phyloP scores from a whole-genome alignment of 768 basidiomycete genomes.

The Lentinula lateritia region DNA sequence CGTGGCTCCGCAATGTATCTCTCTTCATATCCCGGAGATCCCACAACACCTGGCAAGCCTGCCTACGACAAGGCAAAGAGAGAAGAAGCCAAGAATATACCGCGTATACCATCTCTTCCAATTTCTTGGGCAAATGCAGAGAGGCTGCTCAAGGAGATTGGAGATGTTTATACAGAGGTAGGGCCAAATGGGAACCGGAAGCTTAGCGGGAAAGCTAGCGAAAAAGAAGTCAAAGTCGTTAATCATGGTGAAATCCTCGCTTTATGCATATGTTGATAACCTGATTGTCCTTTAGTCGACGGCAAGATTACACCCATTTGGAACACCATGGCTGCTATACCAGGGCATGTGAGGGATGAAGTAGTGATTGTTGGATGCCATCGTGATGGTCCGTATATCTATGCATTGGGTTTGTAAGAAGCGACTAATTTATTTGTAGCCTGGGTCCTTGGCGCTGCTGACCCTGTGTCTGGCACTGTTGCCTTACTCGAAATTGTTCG shows the following conservation, averaged over 20 bases:
- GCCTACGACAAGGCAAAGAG: conserved; percentile 62
- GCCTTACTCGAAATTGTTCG: conserved; percentile 50
- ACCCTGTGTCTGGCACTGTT: conserved; percentile 54
- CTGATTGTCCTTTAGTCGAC: conserved; percentile 13
- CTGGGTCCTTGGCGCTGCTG: conserved; percentile 48
- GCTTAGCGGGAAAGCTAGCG: conserved; percentile 9
- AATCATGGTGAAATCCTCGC: conserved; percentile 42
- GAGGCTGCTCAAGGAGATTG: conserved; percentile 44
- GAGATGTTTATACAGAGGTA: conserved; percentile 30
- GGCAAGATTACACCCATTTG: conserved; percentile 59
- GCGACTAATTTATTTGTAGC: not conserved
- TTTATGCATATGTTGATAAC: not conserved
- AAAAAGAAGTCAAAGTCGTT: conserved; percentile 44
- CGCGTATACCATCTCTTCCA: conserved; percentile 57
- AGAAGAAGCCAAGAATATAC: conserved; percentile 40
- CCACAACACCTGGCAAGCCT: conserved; percentile 48
- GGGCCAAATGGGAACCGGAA: conserved; percentile 6
- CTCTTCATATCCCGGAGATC: conserved; percentile 47
- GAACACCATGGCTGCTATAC: conserved; percentile 64
- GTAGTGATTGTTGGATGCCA: conserved; percentile 68
- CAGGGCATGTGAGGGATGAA: conserved; percentile 60
- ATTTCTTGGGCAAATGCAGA: conserved; percentile 64
- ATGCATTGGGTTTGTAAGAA: not conserved
- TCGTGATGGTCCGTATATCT: conserved; percentile 40
- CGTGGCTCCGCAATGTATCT: conserved; percentile 65